These are phyloP conservation scores for Sphagnum tenellum DNA, from an alignment of 225 moss, liverwort and hornwort genomes.

Conservation along the genomic window DNA sequence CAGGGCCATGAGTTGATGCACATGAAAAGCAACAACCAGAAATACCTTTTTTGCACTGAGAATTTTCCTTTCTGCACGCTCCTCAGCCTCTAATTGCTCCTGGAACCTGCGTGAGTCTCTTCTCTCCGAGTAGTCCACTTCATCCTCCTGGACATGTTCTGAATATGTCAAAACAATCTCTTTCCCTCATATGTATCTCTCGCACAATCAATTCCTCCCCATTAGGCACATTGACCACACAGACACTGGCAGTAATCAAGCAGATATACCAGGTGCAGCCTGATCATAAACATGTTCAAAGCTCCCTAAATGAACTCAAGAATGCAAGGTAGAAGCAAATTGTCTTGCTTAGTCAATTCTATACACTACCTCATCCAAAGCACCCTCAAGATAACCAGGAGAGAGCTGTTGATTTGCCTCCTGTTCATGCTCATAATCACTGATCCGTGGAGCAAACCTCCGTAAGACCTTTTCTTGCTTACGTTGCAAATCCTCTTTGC, in stretches of 20 bases:
- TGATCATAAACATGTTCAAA: too few relatives aligned
- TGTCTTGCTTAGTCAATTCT: too few relatives aligned
- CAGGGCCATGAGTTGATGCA: background rate
- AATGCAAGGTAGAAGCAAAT: too few relatives aligned
- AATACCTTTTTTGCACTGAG: conserved; percentile 76
- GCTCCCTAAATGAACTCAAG: too few relatives aligned
- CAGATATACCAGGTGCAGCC: background rate
- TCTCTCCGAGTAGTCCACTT: conserved; percentile 48
- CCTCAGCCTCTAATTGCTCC: conserved; percentile 81
- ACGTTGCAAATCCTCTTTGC: conserved; percentile 62
- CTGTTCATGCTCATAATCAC: conserved; percentile 58
- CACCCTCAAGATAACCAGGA: conserved; percentile 86
- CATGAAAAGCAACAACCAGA: background rate
- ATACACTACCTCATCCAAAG: conserved; percentile 77
- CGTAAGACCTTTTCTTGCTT: conserved; percentile 69
- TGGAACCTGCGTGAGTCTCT: conserved; percentile 68
- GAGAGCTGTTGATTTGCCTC: conserved; percentile 46
- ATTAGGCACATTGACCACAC: background rate
- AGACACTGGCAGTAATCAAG: conserved; percentile 2
- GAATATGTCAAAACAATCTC: background rate
- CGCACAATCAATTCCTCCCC: background rate
- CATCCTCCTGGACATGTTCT: conserved; percentile 63
- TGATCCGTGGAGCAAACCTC: conserved; percentile 52
- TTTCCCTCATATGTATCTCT: background rate
- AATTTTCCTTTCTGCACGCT: conserved; percentile 75